Base-by-base conservation (phyloP, 1,284 basidiomycete genomes). In the Apiotrichum sp. region DNA sequence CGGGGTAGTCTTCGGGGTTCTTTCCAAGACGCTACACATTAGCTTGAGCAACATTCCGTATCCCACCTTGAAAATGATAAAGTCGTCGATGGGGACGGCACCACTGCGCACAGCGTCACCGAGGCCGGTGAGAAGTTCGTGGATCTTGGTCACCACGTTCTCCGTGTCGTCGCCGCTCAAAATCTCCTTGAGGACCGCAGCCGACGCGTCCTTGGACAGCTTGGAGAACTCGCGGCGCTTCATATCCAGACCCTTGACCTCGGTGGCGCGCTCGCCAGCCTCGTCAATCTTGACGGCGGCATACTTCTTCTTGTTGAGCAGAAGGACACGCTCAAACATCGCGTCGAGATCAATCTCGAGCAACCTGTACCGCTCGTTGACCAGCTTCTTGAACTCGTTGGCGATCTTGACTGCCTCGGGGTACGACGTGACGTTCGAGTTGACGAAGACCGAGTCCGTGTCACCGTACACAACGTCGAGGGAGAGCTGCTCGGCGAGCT, bases 291-390 rank as follows among this genome's bases (percentile, higher is more conserved):
- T 96, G 71, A 97, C 81, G 0, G 96, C 96, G 0, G 96, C 96
- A 66, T 99, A 99, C 77, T 98, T 98, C 80, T 98, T 99, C 84
- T 98, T 99, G 71, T 98, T 95, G 51, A 99, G 78, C 16, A 99
- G 81, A 1, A 99, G 78, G 61, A 99, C 82, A 2, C 96, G 85
- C 70, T 95, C 85, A 78, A 98, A 99, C 32, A 97, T 84, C 6
- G 88, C 87, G 67, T 99, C 96, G 35, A 97, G 82, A 71, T 98
- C 96, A 61, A 98, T 99, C 74, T 99, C 96, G 41, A 99, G 85
- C 47, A 98, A 81, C 66, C 85, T 88, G 78, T 98, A 98, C 32
- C 87, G 84, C 62, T 98, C 91, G 71, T 99, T 99, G 67, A 99
- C 93, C 6, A 87, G 85, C 71, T 90, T 92, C 77, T 96, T 97